Evolutionary conservation across 2,329 filamentous ascomycete species (phyloP).

Genomic region (Aspergillus arachidicola): DNA sequence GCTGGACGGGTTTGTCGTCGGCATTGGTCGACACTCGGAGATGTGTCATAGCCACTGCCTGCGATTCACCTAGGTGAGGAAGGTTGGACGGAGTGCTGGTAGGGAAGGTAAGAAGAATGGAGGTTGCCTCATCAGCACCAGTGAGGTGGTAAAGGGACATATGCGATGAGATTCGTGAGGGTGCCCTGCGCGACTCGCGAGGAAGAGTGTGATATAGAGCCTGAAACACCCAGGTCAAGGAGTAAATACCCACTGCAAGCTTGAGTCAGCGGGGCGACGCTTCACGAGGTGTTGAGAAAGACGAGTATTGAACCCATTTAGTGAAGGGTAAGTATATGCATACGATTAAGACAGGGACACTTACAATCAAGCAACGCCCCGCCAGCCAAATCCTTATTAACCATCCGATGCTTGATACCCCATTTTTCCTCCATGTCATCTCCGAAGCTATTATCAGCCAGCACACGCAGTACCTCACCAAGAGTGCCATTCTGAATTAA

Average conservation of each 20-base stretch:
- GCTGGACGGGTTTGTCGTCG: conserved; percentile 61
- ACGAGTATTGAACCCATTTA: background rate
- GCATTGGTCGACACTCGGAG: conserved; percentile 65
- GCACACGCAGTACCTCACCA: conserved; percentile 59
- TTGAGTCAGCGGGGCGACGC: background rate
- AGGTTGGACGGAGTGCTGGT: conserved; percentile 49
- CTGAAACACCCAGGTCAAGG: conserved; percentile 89
- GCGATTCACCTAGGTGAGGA: conserved; percentile 52
- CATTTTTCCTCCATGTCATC: conserved; percentile 62
- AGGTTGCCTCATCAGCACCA: conserved; percentile 77
- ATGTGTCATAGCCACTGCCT: conserved; percentile 71
- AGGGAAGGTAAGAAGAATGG: conserved; percentile 76
- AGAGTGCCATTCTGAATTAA: conserved; percentile 62
- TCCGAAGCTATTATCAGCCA: conserved; percentile 65
- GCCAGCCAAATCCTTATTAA: conserved; percentile 80
- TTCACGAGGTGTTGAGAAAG: background rate
- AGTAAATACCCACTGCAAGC: conserved; percentile 74
- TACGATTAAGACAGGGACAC: conserved; percentile 18
- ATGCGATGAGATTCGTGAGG: conserved; percentile 65
- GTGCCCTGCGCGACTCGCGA: conserved; percentile 63
- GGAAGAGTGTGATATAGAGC: conserved; percentile 80
- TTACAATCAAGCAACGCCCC: conserved; percentile 74
- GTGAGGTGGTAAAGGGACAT: conserved; percentile 72
- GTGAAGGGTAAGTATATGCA: background rate
- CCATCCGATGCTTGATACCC: conserved; percentile 71